Conservation (phyloP, 495 filamentous ascomycete species). For the Zalerion maritima region DNA sequence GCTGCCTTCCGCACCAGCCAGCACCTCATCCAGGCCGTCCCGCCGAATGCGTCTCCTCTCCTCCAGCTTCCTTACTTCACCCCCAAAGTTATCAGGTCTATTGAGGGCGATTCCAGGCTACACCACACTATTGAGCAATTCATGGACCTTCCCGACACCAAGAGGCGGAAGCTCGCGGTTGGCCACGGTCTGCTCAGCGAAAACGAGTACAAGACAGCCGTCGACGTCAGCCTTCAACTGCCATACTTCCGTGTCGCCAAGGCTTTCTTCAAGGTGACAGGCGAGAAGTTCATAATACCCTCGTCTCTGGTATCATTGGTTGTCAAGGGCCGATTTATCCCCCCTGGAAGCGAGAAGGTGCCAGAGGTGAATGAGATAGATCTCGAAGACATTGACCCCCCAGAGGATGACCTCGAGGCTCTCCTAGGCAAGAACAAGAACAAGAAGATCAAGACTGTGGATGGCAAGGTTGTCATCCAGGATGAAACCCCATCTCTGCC, state of each 20-base stretch:
- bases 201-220: slow-evolving; percentile 58
- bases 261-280: slow-evolving; percentile 95
- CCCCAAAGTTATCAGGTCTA: slow-evolving; percentile 50
- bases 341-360: slow-evolving; percentile 60
- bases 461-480: slow-evolving; percentile 32
- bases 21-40: slow-evolving; percentile 74
- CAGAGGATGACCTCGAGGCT: slow-evolving; percentile 84
- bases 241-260: slow-evolving; percentile 76
- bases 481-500: slow-evolving; percentile 53
- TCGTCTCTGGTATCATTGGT: slow-evolving; percentile 86
- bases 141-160: slow-evolving; percentile 63
- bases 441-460: slow-evolving; percentile 38
- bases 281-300: slow-evolving; percentile 85
- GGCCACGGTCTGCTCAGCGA: slow-evolving; percentile 59
- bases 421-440: slow-evolving; percentile 60
- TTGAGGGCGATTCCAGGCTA: slow-evolving; percentile 62
- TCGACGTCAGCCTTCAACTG: slow-evolving; percentile 64
- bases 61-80: slow-evolving; percentile 87
- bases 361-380: slow-evolving; percentile 63
- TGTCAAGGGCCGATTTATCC: slow-evolving; percentile 86
- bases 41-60: slow-evolving; percentile 71
- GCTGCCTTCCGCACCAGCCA: slow-evolving; percentile 72
- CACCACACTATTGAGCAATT: slow-evolving; percentile 75
- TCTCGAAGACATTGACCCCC: slow-evolving; percentile 79
- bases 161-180: slow-evolving; percentile 53